Percentiles rank a stretch among this genome's conserved stretches.
phyloP scores from a whole-genome alignment of 441 rosid species.

The Manihot esculenta region DNA sequence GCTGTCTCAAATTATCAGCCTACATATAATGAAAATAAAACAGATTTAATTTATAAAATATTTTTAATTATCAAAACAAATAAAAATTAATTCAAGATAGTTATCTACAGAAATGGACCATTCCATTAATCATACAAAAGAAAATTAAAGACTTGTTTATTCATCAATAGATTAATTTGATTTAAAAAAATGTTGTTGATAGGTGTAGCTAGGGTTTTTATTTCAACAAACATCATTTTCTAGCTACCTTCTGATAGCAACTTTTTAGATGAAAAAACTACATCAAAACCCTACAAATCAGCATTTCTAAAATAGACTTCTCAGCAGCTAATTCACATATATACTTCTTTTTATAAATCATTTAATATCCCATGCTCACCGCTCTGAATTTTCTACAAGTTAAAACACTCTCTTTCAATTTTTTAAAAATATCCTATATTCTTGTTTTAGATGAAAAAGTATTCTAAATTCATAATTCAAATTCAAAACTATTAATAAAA shows the following conservation, averaged over 20 bases:
- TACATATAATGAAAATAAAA: slow-evolving; percentile 26
- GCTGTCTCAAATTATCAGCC: slow-evolving; percentile 95
- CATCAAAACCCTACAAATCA: slow-evolving; percentile 35
- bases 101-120: slow-evolving; percentile 36
- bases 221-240: slow-evolving; percentile 53
- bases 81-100: background rate
- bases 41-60: too few species aligned
- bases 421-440: too few species aligned
- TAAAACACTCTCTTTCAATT: too few species aligned
- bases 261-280: slow-evolving; percentile 35
- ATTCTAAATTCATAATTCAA: too few species aligned
- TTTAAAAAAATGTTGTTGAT: slow-evolving; percentile 14
- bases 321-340: slow-evolving; percentile 28
- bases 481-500: too few species aligned
- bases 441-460: too few species aligned
- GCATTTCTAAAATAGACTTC: slow-evolving; percentile 29
- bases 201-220: slow-evolving; percentile 38
- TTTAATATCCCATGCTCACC: too few species aligned
- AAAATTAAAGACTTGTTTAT: too few species aligned
- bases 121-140: slow-evolving; percentile 31
- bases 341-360: too few species aligned
- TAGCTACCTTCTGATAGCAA: slow-evolving; percentile 46
- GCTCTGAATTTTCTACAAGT: too few species aligned
- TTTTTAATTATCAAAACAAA: background rate
- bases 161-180: background rate